Evolutionary conservation across 1,284 basidiomycete genomes (phyloP), one percentile per base, ranked within the genome.

Genomic region (Inonotus obliquus): DNA sequence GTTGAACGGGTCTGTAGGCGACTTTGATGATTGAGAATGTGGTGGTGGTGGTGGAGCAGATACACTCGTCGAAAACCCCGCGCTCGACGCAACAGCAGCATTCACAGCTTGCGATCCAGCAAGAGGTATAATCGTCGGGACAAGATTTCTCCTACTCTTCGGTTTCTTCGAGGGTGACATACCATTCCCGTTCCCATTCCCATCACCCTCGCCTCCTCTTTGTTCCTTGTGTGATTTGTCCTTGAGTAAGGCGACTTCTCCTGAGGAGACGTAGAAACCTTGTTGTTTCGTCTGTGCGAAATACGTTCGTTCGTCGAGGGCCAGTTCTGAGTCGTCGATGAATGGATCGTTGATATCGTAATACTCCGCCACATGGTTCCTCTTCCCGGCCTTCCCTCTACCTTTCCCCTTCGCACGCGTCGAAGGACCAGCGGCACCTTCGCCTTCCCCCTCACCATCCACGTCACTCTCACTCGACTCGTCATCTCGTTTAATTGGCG

Each of bases 271-370:
- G 69, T 96, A 97, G 77, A 96, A 98, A 0, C 96, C 96, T 68
- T 93, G 88, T 68, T 96, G 91, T 74, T 92, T 94, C 1, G 95
- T 96, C 74, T 94, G 89, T n/a, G 91, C 92, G 69, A 94, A 92
- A 75, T 86, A 92, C 1, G 91, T 94, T 1, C 94, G 88, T 70
- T 96, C 89, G 75, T 98, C 95, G 47, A 96, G 79, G 21, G 85
- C 86, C 59, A 97, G 81, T 72, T 99, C 96, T 0, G 94, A 94
- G 75, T 99, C 96, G 78, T 99, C 96, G 70, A 99, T 98, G 76
- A 98, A 98, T 0, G 93, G 91, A 75, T 99, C 96, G 1, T 82
- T 79, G 19, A 89, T 80, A 75, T 99, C 96, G 78, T 99, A 99
- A 70, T 90, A 89, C 66, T 91, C 88, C 23, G 82, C 73, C 0